Evolutionary conservation across 331 rosid species (phyloP).

Genomic region (Phaseolus coccineus): DNA sequence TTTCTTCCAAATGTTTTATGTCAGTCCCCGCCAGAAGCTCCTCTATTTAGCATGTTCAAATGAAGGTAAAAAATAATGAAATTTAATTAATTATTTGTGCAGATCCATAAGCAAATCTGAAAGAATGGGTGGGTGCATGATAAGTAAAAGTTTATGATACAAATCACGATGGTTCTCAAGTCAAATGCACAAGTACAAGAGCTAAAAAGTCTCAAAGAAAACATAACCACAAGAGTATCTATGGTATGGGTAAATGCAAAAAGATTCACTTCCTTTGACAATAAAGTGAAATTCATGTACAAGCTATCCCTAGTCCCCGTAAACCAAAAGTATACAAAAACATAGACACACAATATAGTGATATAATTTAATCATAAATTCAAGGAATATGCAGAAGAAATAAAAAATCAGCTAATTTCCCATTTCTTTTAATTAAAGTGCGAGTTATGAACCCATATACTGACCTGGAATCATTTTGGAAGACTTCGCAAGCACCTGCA

Average conservation of each 20-base stretch:
- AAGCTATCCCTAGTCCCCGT: not conserved
- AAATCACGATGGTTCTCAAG: not conserved
- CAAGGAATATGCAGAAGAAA: conserved; percentile 13
- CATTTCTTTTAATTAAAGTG: conserved; percentile 7
- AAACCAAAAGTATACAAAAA: conserved; percentile 6
- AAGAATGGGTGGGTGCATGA: conserved; percentile 18
- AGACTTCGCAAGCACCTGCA: conserved; percentile 97
- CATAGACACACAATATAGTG: conserved; percentile 9
- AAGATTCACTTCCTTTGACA: conserved; percentile 1
- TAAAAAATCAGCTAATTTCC: conserved; percentile 3
- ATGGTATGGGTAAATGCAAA: not conserved
- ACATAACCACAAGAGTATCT: conserved; percentile 15
- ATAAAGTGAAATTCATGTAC: not conserved
- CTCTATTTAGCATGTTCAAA: conserved; percentile 11
- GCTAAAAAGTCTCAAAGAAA: conserved; percentile 14
- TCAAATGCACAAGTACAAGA: conserved; percentile 6
- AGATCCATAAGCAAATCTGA: not conserved
- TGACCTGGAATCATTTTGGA: conserved; percentile 99
- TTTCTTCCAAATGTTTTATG: conserved; percentile 22
- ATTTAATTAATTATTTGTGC: conserved; percentile 9
- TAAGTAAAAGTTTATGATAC: conserved; percentile 8
- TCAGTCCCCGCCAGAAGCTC: conserved; percentile 24
- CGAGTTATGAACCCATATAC: conserved; percentile 36
- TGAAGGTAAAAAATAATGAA: conserved; percentile 1
- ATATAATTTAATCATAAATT: conserved; percentile 33